phyloP scores from a whole-genome alignment of 805 yeast genomes.

The Pichia phayaonensis region DNA sequence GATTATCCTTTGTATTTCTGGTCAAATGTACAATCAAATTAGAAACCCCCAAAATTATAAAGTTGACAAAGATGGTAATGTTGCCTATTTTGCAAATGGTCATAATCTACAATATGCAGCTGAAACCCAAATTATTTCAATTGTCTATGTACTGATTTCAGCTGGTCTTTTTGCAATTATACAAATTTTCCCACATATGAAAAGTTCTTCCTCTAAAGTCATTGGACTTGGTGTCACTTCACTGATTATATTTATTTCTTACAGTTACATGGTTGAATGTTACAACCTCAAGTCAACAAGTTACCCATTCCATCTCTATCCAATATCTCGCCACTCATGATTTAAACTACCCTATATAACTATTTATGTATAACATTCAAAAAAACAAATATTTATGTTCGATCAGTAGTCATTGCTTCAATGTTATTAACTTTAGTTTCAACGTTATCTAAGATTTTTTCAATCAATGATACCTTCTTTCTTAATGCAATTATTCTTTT shows the following conservation, averaged over 20 bases:
- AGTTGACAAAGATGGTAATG: constrained; percentile 31
- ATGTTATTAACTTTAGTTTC: constrained; percentile 31
- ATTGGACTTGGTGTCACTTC: constrained; percentile 40
- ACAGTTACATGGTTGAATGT: constrained; percentile 55
- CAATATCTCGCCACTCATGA: neutral
- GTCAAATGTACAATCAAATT: constrained; percentile 90
- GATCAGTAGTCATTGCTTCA: constrained; percentile 2
- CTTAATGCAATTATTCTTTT: constrained; percentile 21
- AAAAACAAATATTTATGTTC: neutral
- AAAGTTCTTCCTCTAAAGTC: constrained; percentile 39
- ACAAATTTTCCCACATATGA: constrained; percentile 45
- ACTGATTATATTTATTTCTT: constrained; percentile 43
- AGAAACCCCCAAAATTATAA: constrained; percentile 62
- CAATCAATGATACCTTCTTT: constrained; percentile 19
- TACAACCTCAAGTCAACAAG: constrained; percentile 66
- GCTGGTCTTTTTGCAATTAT: constrained; percentile 51
- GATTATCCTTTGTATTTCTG: constrained; percentile 68
- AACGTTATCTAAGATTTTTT: constrained; percentile 28
- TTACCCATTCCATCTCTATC: constrained; percentile 53
- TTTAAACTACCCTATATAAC: neutral
- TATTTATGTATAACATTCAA: too few species aligned
- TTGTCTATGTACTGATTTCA: constrained; percentile 64
- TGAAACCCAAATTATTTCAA: constrained; percentile 81
- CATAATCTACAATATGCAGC: constrained; percentile 75
- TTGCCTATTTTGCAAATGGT: constrained; percentile 40